A percentile compares a stretch with the other conserved stretches of the same genome.
Conservation (phyloP, 257 asterid species). For the Nicotiana otophora region DNA sequence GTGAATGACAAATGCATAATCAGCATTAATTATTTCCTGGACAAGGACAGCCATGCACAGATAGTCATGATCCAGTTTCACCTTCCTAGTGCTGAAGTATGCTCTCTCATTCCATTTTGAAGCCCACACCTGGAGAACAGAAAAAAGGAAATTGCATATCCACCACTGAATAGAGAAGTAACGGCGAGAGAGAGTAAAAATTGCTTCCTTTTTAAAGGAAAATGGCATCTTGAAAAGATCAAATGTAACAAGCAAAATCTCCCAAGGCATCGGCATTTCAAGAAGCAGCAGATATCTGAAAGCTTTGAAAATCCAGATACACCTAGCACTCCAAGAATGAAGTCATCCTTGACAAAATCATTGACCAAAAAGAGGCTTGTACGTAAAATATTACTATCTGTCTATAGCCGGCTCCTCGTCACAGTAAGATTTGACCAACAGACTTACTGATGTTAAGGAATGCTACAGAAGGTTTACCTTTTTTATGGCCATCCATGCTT, state of each 20-base stretch:
- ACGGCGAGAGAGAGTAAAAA: neutral
- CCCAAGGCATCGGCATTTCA: neutral
- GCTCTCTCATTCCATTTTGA: slow-evolving; percentile 99
- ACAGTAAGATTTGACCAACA: neutral
- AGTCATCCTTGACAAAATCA: neutral
- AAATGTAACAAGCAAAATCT: neutral
- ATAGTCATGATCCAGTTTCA: slow-evolving; percentile 81
- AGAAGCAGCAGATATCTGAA: neutral
- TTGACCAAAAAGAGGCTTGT: neutral
- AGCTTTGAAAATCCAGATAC: slow-evolving; percentile 3
- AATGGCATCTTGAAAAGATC: neutral
- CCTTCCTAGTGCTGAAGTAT: slow-evolving; percentile 93
- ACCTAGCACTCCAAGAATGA: neutral
- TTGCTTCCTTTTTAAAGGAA: neutral
- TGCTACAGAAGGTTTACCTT: slow-evolving; percentile 39
- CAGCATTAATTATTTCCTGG: slow-evolving; percentile 95
- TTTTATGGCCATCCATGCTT: slow-evolving; percentile 97
- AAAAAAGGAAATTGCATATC: slow-evolving; percentile 7
- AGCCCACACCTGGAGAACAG: slow-evolving; percentile 83
- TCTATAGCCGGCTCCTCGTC: neutral
- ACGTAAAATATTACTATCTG: neutral
- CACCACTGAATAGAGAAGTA: slow-evolving; percentile 5
- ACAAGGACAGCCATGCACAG: slow-evolving; percentile 99
- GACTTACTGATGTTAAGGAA: neutral
- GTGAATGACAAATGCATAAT: slow-evolving; percentile 98